These are phyloP conservation scores for Globisporangium acanthophoron DNA, from an alignment of 352 stramenopile species.

Conservation along the genomic window DNA sequence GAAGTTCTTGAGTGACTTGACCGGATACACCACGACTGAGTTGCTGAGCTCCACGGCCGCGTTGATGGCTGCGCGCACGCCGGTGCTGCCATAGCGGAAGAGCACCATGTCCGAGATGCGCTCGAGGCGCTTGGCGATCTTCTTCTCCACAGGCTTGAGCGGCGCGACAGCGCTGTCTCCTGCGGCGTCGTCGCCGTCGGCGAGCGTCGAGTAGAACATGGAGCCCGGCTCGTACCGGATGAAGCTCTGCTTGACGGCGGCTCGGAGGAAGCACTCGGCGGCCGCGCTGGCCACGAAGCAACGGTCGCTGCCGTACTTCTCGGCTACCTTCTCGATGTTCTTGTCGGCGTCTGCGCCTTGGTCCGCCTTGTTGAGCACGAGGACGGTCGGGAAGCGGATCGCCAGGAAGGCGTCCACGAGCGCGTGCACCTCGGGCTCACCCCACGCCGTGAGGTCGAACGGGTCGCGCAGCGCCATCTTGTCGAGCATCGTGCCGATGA, in stretches of 20 bases:
- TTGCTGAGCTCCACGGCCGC: conserved; percentile 77
- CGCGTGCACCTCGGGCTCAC: conserved; percentile 57
- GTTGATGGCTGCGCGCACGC: conserved; percentile 84
- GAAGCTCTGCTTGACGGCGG: conserved; percentile 61
- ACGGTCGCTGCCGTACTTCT: conserved; percentile 84
- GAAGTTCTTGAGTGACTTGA: conserved; percentile 86
- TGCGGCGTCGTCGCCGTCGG: conserved; percentile 49
- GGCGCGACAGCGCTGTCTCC: conserved; percentile 20
- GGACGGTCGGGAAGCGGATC: conserved; percentile 81
- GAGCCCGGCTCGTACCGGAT: conserved; percentile 85
- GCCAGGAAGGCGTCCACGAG: conserved; percentile 76
- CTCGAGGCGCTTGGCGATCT: conserved; percentile 75
- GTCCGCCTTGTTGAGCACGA: conserved; percentile 89
- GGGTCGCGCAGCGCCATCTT: conserved; percentile 58
- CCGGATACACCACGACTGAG: conserved; percentile 78
- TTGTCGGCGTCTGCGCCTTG: conserved; percentile 79
- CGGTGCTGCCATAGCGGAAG: conserved; percentile 84
- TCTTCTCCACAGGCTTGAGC: conserved; percentile 71
- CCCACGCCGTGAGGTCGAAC: conserved; percentile 47
- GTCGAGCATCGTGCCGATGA: conserved; percentile 71
- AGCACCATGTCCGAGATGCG: conserved; percentile 89
- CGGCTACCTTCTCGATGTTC: conserved; percentile 85
- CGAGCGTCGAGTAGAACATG: conserved; percentile 79
- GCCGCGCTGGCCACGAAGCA: conserved; percentile 85
- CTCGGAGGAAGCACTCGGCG: conserved; percentile 81